Conservation (phyloP, 805 yeast genomes). For the Starmerella sirachaensis region DNA sequence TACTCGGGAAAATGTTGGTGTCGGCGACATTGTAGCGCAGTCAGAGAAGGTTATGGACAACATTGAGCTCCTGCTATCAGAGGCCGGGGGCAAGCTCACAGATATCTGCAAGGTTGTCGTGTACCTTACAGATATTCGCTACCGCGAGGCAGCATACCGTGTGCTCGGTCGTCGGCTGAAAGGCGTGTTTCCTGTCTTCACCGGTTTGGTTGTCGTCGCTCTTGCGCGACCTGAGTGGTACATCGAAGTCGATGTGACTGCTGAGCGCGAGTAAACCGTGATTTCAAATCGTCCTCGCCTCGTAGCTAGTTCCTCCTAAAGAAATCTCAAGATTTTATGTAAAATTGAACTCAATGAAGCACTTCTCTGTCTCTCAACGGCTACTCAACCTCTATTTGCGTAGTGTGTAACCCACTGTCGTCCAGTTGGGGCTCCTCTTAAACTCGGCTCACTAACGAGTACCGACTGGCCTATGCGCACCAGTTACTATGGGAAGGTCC, state of each 20-base stretch:
- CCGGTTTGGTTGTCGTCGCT: conserved; percentile 20
- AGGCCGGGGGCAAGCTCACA: conserved; percentile 15
- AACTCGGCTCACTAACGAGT: not conserved
- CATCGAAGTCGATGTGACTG: conserved; percentile 20
- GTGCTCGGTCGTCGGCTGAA: conserved; percentile 17
- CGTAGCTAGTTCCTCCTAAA: no score
- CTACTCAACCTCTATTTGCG: not conserved
- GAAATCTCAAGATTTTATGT: not conserved
- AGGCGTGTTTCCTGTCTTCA: conserved; percentile 20
- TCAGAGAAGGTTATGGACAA: conserved; percentile 20
- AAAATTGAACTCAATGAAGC: not conserved
- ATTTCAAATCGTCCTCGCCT: no score
- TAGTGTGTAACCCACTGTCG: no score
- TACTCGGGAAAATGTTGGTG: conserved; percentile 19
- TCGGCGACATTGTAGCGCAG: conserved; percentile 19
- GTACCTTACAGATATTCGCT: conserved; percentile 18
- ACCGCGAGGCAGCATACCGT: conserved; percentile 18
- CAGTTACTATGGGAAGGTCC: no score
- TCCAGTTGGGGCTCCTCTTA: not conserved
- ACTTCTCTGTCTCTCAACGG: no score
- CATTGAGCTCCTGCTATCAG: conserved; percentile 15
- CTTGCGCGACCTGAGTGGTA: conserved; percentile 21
- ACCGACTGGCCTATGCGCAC: no score
- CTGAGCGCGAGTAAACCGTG: conserved; percentile 12
- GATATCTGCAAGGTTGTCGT: conserved; percentile 20